phyloP scores from a whole-genome alignment of 805 yeast species.

The Candida krabiensis region DNA sequence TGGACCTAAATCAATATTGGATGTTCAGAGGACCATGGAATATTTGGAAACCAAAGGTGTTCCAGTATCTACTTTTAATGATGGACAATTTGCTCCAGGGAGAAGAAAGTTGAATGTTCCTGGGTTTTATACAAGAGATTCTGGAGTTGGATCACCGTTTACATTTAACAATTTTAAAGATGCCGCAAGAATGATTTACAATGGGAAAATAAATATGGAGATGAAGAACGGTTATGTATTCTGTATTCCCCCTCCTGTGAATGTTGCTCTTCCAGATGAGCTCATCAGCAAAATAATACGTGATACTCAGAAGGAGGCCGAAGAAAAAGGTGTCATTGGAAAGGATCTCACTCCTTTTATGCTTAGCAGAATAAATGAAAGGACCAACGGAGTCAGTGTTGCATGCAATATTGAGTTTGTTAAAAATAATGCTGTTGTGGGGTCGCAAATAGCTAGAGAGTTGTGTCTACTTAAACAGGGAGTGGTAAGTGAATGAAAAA shows the following conservation, averaged over 20 bases:
- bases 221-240: conserved; percentile 70
- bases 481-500: conserved; percentile 12
- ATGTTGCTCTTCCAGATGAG: conserved; percentile 53
- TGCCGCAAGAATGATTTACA: conserved; percentile 63
- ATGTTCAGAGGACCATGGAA: conserved; percentile 78
- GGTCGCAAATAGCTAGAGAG: conserved; percentile 63
- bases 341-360: conserved; percentile 80
- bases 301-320: conserved; percentile 59
- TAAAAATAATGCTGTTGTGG: conserved; percentile 69
- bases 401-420: conserved; percentile 74
- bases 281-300: conserved; percentile 57
- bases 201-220: conserved; percentile 45
- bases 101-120: conserved; percentile 56
- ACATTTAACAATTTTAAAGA: conserved; percentile 49
- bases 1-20: conserved; percentile 86
- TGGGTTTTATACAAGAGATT: conserved; percentile 77
- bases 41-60: conserved; percentile 91
- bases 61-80: conserved; percentile 62
- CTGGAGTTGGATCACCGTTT: conserved; percentile 73
- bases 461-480: conserved; percentile 38
- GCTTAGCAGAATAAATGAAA: conserved; percentile 59
- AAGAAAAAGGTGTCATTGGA: conserved; percentile 53
- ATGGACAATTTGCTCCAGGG: conserved; percentile 38
- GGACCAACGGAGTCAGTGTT: conserved; percentile 71
- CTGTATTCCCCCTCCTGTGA: conserved; percentile 79